Evolutionary conservation across 1,284 basidiomycete genomes (phyloP).

Genomic region (Malassezia japonica): DNA sequence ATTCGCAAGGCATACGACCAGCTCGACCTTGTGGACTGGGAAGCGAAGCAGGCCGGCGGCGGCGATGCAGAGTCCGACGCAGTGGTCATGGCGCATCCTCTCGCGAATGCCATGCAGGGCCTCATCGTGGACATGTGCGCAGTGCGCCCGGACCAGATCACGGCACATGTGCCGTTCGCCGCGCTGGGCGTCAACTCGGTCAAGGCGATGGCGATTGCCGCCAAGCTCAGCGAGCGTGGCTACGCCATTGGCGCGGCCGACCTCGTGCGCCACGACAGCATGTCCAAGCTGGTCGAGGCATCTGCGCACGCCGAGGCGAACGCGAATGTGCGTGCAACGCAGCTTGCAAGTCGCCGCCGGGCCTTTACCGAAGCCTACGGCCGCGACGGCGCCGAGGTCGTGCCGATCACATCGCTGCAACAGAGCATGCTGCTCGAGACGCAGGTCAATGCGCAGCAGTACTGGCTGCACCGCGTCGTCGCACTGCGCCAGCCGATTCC

Average conservation of each 20-base stretch:
- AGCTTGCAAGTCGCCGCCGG: too few relatives aligned
- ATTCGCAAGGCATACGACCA: conserved; percentile 33
- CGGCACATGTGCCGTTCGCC: conserved; percentile 33
- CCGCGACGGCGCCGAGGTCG: background rate
- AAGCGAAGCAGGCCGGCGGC: conserved; percentile 27
- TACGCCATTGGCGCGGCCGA: conserved; percentile 42
- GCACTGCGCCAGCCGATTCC: conserved; percentile 3
- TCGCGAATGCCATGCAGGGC: conserved; percentile 23
- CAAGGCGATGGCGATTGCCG: conserved; percentile 42
- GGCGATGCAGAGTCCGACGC: conserved; percentile 14
- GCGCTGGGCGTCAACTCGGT: conserved; percentile 44
- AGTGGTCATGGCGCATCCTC: conserved; percentile 9
- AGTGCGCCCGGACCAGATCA: conserved; percentile 26
- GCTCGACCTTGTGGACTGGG: conserved; percentile 41
- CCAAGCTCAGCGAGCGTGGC: conserved; percentile 25
- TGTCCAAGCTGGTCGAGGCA: conserved; percentile 26
- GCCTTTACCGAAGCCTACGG: conserved; percentile 1
- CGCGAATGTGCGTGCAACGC: background rate
- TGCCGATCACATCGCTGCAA: conserved; percentile 35
- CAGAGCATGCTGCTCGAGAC: conserved; percentile 44
- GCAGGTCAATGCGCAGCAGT: conserved; percentile 26
- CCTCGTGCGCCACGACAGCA: conserved; percentile 31
- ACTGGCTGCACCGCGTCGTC: conserved; percentile 28
- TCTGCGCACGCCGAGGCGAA: conserved; percentile 13
- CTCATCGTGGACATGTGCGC: conserved; percentile 31